A percentile compares a stretch with the other conserved stretches of the same genome.
These are phyloP conservation scores for Xanthoparmelia taractica DNA, from an alignment of 495 filamentous ascomycete species.

Conservation along the genomic window DNA sequence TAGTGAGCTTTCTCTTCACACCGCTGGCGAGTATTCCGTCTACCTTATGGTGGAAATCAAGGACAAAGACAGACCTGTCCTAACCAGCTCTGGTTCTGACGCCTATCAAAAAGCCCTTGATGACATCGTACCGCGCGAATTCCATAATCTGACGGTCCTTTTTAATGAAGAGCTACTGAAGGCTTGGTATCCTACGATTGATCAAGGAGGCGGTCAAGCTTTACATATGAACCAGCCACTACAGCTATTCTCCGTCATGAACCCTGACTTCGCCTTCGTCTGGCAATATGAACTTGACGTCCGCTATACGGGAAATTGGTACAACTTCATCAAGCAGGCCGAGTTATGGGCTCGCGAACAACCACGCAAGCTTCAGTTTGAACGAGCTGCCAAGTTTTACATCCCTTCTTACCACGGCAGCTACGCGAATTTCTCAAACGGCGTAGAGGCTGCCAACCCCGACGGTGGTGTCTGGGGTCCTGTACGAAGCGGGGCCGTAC, in stretches of 20 bases:
- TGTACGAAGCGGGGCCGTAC: background rate
- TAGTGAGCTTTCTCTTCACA: conserved; percentile 59
- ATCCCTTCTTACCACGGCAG: conserved; percentile 44
- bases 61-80: background rate
- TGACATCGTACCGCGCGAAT: background rate
- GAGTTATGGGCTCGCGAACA: conserved; percentile 21
- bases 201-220: background rate
- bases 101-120: background rate
- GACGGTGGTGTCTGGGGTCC: conserved; percentile 14
- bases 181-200: background rate
- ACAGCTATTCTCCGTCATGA: conserved; percentile 48
- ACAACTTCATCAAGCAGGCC: conserved; percentile 56
- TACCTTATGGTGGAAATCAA: background rate
- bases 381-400: background rate
- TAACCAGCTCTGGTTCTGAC: background rate
- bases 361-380: background rate
- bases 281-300: conserved; percentile 74
- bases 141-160: background rate
- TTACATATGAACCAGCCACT: background rate
- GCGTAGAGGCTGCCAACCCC: background rate
- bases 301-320: conserved; percentile 60
- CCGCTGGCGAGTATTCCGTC: conserved; percentile 63
- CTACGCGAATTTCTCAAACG: conserved; percentile 41
- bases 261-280: conserved; percentile 62
- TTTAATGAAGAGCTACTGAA: background rate